Conservation (phyloP, 345 rosid species). For the Nasturtium officinale region DNA sequence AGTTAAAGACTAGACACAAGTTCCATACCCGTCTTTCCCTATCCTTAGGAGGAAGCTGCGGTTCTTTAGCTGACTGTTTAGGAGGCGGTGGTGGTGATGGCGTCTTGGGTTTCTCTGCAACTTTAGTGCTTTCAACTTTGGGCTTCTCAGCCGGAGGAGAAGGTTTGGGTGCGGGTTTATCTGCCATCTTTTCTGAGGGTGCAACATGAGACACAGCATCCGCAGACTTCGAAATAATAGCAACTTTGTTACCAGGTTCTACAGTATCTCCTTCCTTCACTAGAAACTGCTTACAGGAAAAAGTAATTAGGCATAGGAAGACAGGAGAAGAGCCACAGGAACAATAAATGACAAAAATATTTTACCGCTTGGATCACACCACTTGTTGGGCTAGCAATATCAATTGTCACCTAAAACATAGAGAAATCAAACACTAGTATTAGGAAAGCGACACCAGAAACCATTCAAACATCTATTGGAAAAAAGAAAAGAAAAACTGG, state of each 20-base stretch:
- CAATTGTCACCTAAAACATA: conserved; percentile 72
- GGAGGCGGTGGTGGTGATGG: conserved; percentile 64
- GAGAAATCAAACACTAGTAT: conserved; percentile 15
- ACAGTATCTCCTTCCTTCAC: conserved; percentile 99
- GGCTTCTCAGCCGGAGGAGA: conserved; percentile 61
- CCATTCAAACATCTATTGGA: background rate
- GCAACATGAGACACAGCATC: conserved; percentile 80
- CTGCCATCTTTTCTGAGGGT: conserved; percentile 64
- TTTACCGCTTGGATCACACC: conserved; percentile 78
- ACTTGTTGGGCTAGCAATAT: conserved; percentile 81
- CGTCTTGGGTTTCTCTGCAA: conserved; percentile 57
- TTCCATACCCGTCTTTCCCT: conserved; percentile 89
- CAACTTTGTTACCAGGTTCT: conserved; percentile 85
- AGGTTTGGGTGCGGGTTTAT: conserved; percentile 57
- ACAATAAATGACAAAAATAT: conserved; percentile 15
- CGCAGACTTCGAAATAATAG: conserved; percentile 83
- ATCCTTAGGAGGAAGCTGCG: conserved; percentile 98
- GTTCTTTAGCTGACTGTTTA: conserved; percentile 72
- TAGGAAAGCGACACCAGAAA: conserved; percentile 19
- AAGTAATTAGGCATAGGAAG: background rate
- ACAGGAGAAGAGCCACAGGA: conserved; percentile 4
- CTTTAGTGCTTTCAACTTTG: conserved; percentile 53
- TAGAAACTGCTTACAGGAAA: conserved; percentile 52
- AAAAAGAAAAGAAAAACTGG: background rate
- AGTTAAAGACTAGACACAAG: conserved; percentile 9